phyloP scores from a whole-genome alignment of 2,329 filamentous ascomycete species.

The Aureobasidium sp. region DNA sequence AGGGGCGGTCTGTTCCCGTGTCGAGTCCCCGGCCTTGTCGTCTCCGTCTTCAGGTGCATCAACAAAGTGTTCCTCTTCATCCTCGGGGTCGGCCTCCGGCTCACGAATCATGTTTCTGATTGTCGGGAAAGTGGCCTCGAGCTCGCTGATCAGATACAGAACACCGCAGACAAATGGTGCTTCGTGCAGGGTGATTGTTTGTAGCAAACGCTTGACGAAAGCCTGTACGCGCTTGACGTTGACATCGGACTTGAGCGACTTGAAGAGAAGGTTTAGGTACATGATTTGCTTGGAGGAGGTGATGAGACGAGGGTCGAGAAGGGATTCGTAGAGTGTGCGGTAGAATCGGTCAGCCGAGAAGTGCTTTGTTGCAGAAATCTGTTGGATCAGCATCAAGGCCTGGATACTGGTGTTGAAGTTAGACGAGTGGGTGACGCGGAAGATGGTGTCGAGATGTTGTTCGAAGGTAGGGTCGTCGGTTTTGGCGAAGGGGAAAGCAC shows the following conservation, averaged over 20 bases:
- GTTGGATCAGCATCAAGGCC: constrained; percentile 88
- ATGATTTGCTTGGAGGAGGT: constrained; percentile 91
- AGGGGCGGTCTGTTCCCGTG: constrained; percentile 22
- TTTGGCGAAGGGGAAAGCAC: constrained; percentile 86
- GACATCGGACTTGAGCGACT: constrained; percentile 81
- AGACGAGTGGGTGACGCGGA: constrained; percentile 91
- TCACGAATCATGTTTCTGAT: constrained; percentile 72
- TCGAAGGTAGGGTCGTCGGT: constrained; percentile 74
- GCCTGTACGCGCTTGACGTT: constrained; percentile 89
- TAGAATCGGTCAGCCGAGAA: constrained; percentile 87
- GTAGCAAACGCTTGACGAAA: constrained; percentile 87
- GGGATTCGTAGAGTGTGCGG: constrained; percentile 86
- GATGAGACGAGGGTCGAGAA: constrained; percentile 80
- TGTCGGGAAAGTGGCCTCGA: constrained; percentile 72
- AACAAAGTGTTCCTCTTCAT: constrained; percentile 62
- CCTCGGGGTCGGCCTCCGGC: constrained; percentile 68
- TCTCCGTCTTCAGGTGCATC: constrained; percentile 55
- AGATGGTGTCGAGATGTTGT: constrained; percentile 85
- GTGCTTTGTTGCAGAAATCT: constrained; percentile 74
- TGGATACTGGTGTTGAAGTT: constrained; percentile 99
- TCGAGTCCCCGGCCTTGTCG: constrained; percentile 21
- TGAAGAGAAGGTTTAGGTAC: constrained; percentile 87
- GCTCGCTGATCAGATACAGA: constrained; percentile 79
- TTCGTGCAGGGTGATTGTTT: constrained; percentile 81
- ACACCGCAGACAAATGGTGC: constrained; percentile 88